These are phyloP conservation scores for Lonicera japonica DNA, from an alignment of 129 eudicot species.

Conservation along the genomic window DNA sequence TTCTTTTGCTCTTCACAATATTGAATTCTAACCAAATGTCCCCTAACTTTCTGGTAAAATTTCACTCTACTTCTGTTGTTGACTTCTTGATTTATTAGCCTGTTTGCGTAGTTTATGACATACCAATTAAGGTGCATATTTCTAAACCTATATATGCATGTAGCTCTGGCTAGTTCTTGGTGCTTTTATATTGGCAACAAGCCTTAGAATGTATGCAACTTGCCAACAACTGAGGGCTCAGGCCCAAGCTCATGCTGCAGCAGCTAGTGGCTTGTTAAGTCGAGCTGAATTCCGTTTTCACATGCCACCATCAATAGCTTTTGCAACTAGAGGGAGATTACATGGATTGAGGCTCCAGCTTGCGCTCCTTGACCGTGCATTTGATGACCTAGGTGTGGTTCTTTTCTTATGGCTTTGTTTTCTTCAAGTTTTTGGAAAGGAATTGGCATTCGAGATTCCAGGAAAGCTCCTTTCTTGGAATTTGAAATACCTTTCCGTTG, in stretches of 20 bases:
- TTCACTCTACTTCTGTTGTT: not conserved
- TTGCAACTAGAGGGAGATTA: conserved; percentile 32
- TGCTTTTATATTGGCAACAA: conserved; percentile 28
- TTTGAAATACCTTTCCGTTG: too few species aligned
- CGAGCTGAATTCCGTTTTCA: conserved; percentile 33
- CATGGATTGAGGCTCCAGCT: conserved; percentile 35
- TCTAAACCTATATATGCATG: not conserved
- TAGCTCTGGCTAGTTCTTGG: conserved; percentile 36
- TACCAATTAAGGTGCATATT: not conserved
- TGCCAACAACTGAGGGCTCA: conserved; percentile 39
- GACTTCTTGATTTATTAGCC: not conserved
- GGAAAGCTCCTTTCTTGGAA: too few species aligned
- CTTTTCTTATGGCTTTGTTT: not conserved
- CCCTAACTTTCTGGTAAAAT: conserved; percentile 33
- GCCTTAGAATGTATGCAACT: conserved; percentile 35
- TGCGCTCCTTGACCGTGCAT: conserved; percentile 37
- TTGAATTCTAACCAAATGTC: conserved; percentile 31
- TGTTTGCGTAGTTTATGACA: not conserved
- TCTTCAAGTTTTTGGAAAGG: not conserved
- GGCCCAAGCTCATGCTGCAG: conserved; percentile 33
- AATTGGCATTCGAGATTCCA: not conserved
- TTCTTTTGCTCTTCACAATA: conserved; percentile 32
- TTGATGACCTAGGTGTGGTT: conserved; percentile 31
- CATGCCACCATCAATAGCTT: conserved; percentile 35
- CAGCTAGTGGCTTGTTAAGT: conserved; percentile 31